Evolutionary conservation across 2,329 filamentous ascomycete genomes (phyloP).

Genomic region (Neoarthrinium moseri): DNA sequence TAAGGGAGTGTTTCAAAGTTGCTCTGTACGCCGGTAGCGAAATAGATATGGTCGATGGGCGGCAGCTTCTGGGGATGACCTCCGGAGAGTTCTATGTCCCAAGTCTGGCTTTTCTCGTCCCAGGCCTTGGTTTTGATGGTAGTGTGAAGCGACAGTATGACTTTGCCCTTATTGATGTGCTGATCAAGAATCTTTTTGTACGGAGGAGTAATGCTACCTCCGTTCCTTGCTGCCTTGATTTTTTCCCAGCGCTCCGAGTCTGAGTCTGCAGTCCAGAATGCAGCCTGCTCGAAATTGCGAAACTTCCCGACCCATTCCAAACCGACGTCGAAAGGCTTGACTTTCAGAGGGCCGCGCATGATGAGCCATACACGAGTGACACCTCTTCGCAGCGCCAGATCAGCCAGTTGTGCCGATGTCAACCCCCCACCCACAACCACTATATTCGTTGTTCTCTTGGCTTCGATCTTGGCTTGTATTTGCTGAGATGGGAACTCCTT

Average conservation of each 20-base stretch:
- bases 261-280: conserved; percentile 74
- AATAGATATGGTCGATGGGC: conserved; percentile 67
- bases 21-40: conserved; percentile 70
- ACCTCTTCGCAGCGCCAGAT: conserved; percentile 63
- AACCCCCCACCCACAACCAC: conserved; percentile 74
- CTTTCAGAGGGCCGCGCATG: conserved; percentile 57
- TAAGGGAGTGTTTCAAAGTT: conserved; percentile 61
- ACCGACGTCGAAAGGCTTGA: conserved; percentile 78
- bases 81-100: conserved; percentile 32
- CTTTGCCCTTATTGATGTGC: conserved; percentile 49
- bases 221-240: conserved; percentile 64
- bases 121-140: conserved; percentile 51
- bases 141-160: conserved; percentile 59
- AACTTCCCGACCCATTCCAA: conserved; percentile 82
- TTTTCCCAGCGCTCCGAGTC: conserved; percentile 68
- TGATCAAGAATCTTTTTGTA: conserved; percentile 67
- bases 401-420: conserved; percentile 72
- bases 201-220: conserved; percentile 72
- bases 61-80: conserved; percentile 50
- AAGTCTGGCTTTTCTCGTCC: conserved; percentile 43
- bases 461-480: conserved; percentile 51
- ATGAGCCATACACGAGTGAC: conserved; percentile 69
- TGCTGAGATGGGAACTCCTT: conserved; percentile 53
- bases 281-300: conserved; percentile 72
- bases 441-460: conserved; percentile 54